phyloP scores from a whole-genome alignment of 2,329 filamentous ascomycete species.

The Ceratocystis papillata region DNA sequence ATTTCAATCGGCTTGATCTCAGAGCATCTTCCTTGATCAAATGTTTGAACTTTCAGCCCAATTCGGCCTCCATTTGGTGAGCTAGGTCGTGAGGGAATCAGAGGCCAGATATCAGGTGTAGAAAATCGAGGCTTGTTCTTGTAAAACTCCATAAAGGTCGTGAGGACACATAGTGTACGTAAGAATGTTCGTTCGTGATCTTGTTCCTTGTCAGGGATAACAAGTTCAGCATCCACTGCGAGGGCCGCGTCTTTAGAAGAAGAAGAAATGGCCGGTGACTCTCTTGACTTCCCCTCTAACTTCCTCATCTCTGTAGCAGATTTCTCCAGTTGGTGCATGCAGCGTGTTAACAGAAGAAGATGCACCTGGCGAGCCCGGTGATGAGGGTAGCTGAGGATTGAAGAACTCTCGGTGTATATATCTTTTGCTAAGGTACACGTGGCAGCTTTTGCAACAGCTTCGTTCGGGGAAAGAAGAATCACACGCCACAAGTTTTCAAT shows the following conservation, averaged over 20 bases:
- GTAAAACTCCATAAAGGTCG: conserved; percentile 54
- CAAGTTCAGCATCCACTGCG: conserved; percentile 39
- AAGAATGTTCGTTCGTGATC: conserved; percentile 52
- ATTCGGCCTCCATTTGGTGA: conserved; percentile 52
- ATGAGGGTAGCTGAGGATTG: conserved; percentile 41
- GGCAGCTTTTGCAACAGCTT: conserved; percentile 55
- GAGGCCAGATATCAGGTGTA: conserved; percentile 45
- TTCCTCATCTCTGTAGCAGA: conserved; percentile 45
- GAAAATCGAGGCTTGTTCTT: conserved; percentile 51
- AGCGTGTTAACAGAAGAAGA: conserved; percentile 60
- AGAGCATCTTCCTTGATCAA: conserved; percentile 50
- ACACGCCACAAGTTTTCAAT: conserved; percentile 75
- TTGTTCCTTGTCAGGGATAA: conserved; percentile 36
- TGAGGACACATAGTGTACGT: conserved; percentile 57
- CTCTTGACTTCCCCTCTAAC: no score
- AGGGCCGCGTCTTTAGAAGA: conserved; percentile 34
- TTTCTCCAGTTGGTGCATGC: conserved; percentile 56
- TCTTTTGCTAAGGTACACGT: conserved; percentile 59
- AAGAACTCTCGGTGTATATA: conserved; percentile 54
- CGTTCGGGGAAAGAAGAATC: conserved; percentile 55
- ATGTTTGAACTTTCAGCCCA: conserved; percentile 62
- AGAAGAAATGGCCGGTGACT: conserved; percentile 34
- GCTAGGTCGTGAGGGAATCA: conserved; percentile 43
- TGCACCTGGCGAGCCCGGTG: conserved; percentile 49
- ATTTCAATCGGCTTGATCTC: conserved; percentile 53